Evolutionary conservation across 306 rosid genomes (phyloP).

Genomic region (Vachellia pachyceras): DNA sequence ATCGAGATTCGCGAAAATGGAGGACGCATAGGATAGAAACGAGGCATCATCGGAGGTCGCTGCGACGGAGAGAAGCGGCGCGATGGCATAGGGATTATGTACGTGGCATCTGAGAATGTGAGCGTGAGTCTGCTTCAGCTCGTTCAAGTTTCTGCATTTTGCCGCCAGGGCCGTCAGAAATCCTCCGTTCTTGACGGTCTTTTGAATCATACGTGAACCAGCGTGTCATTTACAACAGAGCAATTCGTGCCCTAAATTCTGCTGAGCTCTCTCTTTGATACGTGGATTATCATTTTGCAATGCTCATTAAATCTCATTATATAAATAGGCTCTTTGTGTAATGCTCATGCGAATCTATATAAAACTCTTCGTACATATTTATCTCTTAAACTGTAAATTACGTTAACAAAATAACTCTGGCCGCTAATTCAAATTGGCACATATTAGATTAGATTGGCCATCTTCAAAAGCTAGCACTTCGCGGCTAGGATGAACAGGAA

Average conservation of each 20-base stretch:
- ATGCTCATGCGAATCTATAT: too few relatives aligned
- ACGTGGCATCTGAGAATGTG: conserved; percentile 61
- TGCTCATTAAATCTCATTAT: neutral
- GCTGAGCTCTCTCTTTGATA: neutral
- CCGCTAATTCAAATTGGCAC: too few relatives aligned
- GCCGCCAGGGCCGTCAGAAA: conserved; percentile 41
- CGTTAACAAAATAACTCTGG: too few relatives aligned
- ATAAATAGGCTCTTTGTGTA: too few relatives aligned
- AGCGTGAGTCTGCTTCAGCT: conserved; percentile 81
- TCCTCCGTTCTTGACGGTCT: conserved; percentile 33
- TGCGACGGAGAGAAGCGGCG: conserved; percentile 63
- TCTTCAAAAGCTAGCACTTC: too few relatives aligned
- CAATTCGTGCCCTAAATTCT: neutral
- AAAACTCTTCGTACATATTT: too few relatives aligned
- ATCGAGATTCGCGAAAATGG: conserved; percentile 56
- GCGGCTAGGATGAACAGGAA: too few relatives aligned
- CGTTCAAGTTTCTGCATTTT: conserved; percentile 60
- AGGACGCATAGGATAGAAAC: conserved; percentile 59
- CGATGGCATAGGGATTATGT: conserved; percentile 54
- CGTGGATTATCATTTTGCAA: neutral
- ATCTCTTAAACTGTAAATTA: too few relatives aligned
- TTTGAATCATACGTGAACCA: conserved; percentile 51
- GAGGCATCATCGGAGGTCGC: conserved; percentile 49
- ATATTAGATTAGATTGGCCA: too few relatives aligned
- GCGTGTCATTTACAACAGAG: conserved; percentile 18